A percentile compares a stretch with the other conserved stretches of the same genome.
Evolutionary conservation across 345 rosid genomes (phyloP).

Genomic region (Brassica napus): DNA sequence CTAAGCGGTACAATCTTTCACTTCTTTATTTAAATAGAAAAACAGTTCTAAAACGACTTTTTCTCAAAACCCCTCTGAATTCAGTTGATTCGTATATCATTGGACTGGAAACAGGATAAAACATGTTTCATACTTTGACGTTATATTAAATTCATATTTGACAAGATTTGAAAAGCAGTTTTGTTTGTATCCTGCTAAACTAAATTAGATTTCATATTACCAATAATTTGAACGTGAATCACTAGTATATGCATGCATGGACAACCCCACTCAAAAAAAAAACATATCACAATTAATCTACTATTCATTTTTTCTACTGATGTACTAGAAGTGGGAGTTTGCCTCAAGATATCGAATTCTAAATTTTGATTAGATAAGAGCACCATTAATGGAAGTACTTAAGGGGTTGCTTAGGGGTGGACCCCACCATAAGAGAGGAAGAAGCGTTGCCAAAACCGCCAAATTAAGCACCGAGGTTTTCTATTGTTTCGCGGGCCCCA

Average conservation of each 20-base stretch:
- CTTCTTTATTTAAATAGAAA: not conserved
- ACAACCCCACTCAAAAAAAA: not conserved
- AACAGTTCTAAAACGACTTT: not conserved
- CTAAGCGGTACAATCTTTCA: not conserved
- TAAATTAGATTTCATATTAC: not conserved
- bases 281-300: not conserved
- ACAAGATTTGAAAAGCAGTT: not conserved
- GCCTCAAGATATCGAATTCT: not conserved
- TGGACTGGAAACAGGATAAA: not conserved
- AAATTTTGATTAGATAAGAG: not conserved
- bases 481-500: too few relatives aligned
- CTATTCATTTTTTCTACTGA: not conserved
- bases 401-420: too few relatives aligned
- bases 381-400: too few relatives aligned
- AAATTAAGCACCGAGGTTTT: too few relatives aligned
- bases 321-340: not conserved
- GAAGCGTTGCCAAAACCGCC: too few relatives aligned
- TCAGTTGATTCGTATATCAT: not conserved
- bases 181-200: not conserved
- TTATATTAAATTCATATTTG: not conserved
- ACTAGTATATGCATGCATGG: not conserved
- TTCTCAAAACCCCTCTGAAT: not conserved
- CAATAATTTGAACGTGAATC: not conserved
- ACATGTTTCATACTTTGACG: not conserved
- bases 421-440: too few relatives aligned